Base-by-base conservation (phyloP, 495 filamentous ascomycete species). In the Ascodesmis nigricans region DNA sequence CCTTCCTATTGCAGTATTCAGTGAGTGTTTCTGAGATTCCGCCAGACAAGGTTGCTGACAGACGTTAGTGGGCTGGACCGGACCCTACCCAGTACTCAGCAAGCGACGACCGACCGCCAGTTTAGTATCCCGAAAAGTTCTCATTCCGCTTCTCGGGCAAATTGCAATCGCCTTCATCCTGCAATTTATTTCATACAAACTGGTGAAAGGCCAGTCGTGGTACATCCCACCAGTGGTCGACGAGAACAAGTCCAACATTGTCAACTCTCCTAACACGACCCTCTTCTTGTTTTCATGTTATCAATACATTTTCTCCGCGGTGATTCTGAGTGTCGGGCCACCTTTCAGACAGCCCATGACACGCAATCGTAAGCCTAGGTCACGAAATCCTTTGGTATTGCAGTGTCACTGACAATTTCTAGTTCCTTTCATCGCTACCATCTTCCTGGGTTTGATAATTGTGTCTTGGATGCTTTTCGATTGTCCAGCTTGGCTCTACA, bases 1-100 rank as follows among this genome's bases (percentile, higher is more conserved):
- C 38, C 61, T 99, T 27, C 90, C 90, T 9, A 90, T 99, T 36
- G 87, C 87, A 17, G 78, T 99, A 22, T 93, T 93, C 52, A 99
- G 73, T 78, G 57, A 62, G 67, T 60, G 16, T 33, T 21, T 39
- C 31, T 20, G 15, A 13, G 5, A 23, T 32, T 10, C 21, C n/a
- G 15, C 13, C 31, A 21, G 18, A 22, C 19, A 47, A 33, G 29
- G 29, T 31, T 38, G 21, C 46, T 46, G 28, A 53, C 32, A n/a
- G 32, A 24, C 40, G 1, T 26, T 31, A 78, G 74, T 99, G 90
- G 82, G 90, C 38, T 93, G 90, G 87, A 76, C 77, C 18, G 79
- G 74, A 4, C 71, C 90, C 10, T 79, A 73, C 55, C 74, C 75
- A 18, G 58, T 67, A 23, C 69, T 99, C 8, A 73, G 69, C 43